A percentile compares a stretch with the other conserved stretches of the same genome.
These are phyloP conservation scores for Clathrus columnatus DNA, from an alignment of 768 basidiomycete genomes.

Conservation along the genomic window DNA sequence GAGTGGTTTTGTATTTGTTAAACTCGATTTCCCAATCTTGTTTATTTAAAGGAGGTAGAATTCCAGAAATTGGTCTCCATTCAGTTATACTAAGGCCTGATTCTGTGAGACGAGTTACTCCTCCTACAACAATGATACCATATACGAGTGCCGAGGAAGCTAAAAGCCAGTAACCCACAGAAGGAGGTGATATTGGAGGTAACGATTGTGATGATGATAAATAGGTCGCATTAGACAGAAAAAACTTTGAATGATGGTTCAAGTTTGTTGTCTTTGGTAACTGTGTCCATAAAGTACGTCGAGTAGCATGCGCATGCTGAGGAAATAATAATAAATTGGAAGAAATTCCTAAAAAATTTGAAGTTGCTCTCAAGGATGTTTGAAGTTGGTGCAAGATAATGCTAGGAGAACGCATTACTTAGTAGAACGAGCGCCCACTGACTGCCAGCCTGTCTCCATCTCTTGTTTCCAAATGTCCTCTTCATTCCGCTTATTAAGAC, in stretches of 20 bases:
- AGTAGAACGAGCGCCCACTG: not conserved
- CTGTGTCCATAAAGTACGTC: not conserved
- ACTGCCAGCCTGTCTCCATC: too few species aligned
- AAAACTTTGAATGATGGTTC: conserved; percentile 25
- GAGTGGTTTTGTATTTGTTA: conserved; percentile 87
- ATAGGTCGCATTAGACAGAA: conserved; percentile 28
- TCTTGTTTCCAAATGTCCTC: not conserved
- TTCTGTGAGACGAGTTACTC: conserved; percentile 93
- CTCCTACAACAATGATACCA: conserved; percentile 90
- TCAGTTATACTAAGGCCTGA: conserved; percentile 97
- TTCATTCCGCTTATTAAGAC: not conserved
- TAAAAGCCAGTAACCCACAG: conserved; percentile 80
- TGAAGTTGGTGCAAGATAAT: not conserved
- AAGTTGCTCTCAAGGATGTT: not conserved
- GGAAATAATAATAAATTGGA: not conserved
- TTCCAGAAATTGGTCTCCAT: conserved; percentile 89
- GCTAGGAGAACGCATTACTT: not conserved
- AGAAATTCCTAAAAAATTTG: not conserved
- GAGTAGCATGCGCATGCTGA: not conserved
- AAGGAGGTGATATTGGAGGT: conserved; percentile 54
- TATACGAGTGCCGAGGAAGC: conserved; percentile 80
- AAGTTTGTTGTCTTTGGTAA: not conserved
- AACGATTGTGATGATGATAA: conserved; percentile 21
- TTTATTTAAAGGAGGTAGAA: conserved; percentile 69
- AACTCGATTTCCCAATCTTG: conserved; percentile 84